Conservation (phyloP, 257 asterid genomes). For the Asclepias syriaca region DNA sequence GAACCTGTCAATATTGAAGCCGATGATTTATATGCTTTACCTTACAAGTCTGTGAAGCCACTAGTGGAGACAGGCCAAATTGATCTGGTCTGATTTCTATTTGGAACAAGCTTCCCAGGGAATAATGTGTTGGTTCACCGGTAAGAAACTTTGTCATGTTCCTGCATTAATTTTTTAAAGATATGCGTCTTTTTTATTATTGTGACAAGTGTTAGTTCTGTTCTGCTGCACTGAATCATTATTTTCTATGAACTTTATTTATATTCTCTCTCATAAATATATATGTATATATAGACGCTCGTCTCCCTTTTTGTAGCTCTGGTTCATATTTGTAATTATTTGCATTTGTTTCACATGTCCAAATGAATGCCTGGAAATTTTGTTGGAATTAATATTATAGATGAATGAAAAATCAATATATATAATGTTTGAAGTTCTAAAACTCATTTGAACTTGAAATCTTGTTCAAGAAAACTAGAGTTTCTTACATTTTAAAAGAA, state of each 20-base stretch:
- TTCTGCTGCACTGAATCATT: not conserved
- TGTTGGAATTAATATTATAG: too few species aligned
- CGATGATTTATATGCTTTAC: conserved; percentile 70
- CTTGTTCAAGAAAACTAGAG: too few species aligned
- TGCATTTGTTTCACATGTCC: not conserved
- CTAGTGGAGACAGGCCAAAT: conserved; percentile 79
- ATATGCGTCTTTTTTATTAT: not conserved
- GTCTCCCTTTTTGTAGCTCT: not conserved
- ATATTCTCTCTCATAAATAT: not conserved
- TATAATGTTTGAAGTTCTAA: too few species aligned
- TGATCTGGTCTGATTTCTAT: conserved; percentile 56
- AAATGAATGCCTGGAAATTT: too few species aligned
- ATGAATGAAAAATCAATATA: too few species aligned
- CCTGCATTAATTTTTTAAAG: not conserved
- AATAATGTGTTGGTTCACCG: not conserved
- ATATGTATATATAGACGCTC: too few species aligned
- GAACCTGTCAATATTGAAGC: conserved; percentile 80
- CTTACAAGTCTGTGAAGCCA: conserved; percentile 75
- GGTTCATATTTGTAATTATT: not conserved
- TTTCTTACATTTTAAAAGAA: too few species aligned
- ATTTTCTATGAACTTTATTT: not conserved
- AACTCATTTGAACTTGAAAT: too few species aligned
- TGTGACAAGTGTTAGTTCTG: not conserved
- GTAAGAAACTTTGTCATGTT: not conserved
- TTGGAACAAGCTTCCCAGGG: not conserved